phyloP scores from a whole-genome alignment of 768 basidiomycete species.

The Dictyophora rubrovolvata region DNA sequence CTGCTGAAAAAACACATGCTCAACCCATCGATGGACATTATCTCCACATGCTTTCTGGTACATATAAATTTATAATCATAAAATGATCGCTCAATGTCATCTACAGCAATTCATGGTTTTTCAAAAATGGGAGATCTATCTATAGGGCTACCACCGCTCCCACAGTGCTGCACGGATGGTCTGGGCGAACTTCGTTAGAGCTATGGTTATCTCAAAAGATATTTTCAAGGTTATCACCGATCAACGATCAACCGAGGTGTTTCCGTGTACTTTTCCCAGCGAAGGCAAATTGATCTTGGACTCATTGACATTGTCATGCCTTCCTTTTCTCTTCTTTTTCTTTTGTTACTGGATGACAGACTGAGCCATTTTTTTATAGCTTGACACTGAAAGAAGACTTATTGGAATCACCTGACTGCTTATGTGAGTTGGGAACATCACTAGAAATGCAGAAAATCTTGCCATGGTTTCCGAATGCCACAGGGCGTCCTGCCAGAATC shows the following conservation, averaged over 20 bases:
- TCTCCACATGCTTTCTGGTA: neutral
- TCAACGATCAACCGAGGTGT: neutral
- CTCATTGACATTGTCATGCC: no score
- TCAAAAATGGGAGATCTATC: no score
- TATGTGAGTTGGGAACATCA: neutral
- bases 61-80: no score
- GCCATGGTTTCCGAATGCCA: slow-evolving; percentile 1
- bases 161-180: neutral
- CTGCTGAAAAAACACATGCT: neutral
- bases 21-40: neutral
- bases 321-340: neutral
- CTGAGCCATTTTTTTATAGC: neutral
- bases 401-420: neutral
- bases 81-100: no score
- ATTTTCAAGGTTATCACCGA: neutral
- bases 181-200: neutral
- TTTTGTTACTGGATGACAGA: neutral
- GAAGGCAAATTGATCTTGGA: neutral
- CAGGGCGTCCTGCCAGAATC: neutral
- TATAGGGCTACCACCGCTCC: neutral
- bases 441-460: neutral
- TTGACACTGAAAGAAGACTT: neutral
- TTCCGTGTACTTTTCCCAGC: neutral
- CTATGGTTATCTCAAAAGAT: no score
- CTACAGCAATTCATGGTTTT: no score